Evolutionary conservation across 164 flowering plant genomes (phyloP), one percentile per base, ranked within the genome.

Genomic region (Cinnamomum micranthum): DNA sequence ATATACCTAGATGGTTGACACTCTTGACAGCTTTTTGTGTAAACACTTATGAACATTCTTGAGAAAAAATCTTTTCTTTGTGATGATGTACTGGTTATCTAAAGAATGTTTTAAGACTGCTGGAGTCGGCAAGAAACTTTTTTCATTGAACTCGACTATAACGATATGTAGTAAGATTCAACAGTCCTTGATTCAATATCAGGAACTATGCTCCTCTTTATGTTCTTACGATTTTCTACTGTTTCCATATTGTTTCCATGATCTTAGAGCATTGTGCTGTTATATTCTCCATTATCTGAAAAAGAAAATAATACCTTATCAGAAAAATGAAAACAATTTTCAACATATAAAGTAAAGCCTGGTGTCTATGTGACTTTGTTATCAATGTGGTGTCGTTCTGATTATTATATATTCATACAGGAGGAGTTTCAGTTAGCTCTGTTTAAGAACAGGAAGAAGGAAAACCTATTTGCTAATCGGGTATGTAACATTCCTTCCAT

Each of bases 351-450:
- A 9, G 68, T 65, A 24, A 9, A 70, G 19, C 1, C 24, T 25
- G 17, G 6, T 55, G 60, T 55, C n/a, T 4, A 12, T 52, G 17
- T 55, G n/a, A 20, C 6, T 14, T 55, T 47, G 24, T 1, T 35
- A n/a, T 62, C n/a, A 69, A 25, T 55, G 75, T 64, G 33, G 67
- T 52, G 4, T 50, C 10, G 10, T 65, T 22, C 2, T 65, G 27
- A 58, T 65, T 74, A 68, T 20, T 79, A 55, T 33, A 76, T 77
- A 41, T 64, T 33, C 73, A 47, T 84, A 82, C 90, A 95, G 99
- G 99, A 95, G 79, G 99, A 95, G 80, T 91, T 95, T 81, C 99
- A 88, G 71, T 76, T 95, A 69, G 99, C 99, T 71, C 67, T 95
- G 63, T 93, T 95, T 80, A 89, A 89, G 85, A 95, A 92, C 80